Base-by-base conservation (phyloP, 2,329 filamentous ascomycete species). In the Colletotrichum sidae region DNA sequence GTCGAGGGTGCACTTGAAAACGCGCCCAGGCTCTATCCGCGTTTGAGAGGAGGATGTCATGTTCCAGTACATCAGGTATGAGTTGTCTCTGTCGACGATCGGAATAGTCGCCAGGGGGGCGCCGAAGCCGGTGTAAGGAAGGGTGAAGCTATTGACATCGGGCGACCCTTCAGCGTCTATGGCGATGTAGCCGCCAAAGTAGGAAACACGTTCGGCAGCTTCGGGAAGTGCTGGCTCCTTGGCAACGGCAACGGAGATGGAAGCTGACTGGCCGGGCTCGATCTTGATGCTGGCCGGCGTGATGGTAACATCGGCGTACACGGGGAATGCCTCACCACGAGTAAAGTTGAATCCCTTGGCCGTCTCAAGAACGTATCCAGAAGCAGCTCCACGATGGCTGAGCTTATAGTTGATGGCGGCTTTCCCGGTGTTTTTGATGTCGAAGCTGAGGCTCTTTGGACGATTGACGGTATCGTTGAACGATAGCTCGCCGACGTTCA, bases 381-480 rank as follows among this genome's bases (percentile, higher is more conserved):
- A 77, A 6, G 69, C 66, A 15, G 74, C 70, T 6, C 61, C 55
- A 7, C 55, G 4, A 37, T 78, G 71, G 44, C 70, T 71, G 47
- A 80, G 61, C 6, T 69, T 69, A 69, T 78, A 80, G 10, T 72
- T 74, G 33, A 74, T 67, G 11, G 69, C 65, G 13, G 70, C 65
- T 25, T 66, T 68, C 34, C 74, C 77, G 6, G 70, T 72, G 69
- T 81, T 81, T 53, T 70, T 73, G 66, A 81, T 74, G 42, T 70
- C 74, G 60, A 81, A 76, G 46, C 70, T 72, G 15, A 74, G 70
- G 11, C 56, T 68, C 3, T 69, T 64, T 13, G 70, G 69, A 53
- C 80, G 75, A 67, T 80, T 70, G 44, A 74, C 70, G 10, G 77
- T 80, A 62, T 81, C 79, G 56, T 81, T 81, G 66, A 81, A 77